phyloP scores from a whole-genome alignment of 208 protist genomes.

The Zelonia costaricensis region DNA sequence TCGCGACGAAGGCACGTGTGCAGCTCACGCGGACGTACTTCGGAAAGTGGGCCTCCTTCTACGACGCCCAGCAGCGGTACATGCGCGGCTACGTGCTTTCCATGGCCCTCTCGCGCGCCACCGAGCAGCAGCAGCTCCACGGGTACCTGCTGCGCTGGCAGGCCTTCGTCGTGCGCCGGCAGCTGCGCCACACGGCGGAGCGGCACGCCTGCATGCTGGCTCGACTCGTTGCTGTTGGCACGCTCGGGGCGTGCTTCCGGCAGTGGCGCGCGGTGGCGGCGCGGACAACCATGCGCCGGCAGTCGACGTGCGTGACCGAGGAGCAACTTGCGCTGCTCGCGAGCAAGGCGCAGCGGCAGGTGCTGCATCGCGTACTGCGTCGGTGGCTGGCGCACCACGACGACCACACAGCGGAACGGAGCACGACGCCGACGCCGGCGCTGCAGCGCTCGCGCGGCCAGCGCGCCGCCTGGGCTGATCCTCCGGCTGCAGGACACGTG shows the following conservation, averaged over 20 bases:
- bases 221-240: constrained; percentile 5
- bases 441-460: neutral
- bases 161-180: constrained; percentile 16
- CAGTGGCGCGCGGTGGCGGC: constrained; percentile 31
- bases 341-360: constrained; percentile 47
- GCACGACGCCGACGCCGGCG: neutral
- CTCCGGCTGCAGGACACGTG: neutral
- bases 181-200: constrained; percentile 8
- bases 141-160: constrained; percentile 48
- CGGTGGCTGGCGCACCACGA: constrained; percentile 31
- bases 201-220: constrained; percentile 26
- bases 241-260: constrained; percentile 38
- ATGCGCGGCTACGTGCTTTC: constrained; percentile 44
- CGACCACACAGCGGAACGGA: neutral
- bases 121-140: constrained; percentile 36
- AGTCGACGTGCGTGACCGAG: neutral
- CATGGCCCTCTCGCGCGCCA: constrained; percentile 42
- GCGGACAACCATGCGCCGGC: neutral
- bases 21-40: constrained; percentile 55
- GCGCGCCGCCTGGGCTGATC: neutral
- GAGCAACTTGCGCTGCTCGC: constrained; percentile 39
- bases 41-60: constrained; percentile 62
- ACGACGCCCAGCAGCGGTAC: constrained; percentile 62
- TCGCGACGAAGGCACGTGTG: constrained; percentile 40
- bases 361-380: constrained; percentile 33